Conservation (phyloP, 306 rosid species). For the Malus sieversii region DNA sequence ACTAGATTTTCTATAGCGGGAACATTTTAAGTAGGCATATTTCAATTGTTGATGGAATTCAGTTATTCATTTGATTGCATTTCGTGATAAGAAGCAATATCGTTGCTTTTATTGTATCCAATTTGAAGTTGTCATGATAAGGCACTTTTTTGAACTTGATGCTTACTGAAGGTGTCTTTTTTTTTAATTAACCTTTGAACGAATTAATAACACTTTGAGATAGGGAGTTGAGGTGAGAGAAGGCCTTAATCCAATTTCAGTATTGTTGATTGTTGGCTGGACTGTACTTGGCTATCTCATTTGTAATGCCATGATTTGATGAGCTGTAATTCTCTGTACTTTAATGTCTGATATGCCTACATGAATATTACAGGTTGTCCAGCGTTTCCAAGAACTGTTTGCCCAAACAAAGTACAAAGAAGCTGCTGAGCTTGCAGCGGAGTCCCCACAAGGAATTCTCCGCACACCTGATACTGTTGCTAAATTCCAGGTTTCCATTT, state of each 20-base stretch:
- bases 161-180: not conserved
- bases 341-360: conserved; percentile 6
- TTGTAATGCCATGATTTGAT: not conserved
- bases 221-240: not conserved
- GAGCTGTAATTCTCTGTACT: not conserved
- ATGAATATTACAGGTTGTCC: conserved; percentile 71
- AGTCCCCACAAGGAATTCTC: conserved; percentile 96
- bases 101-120: not conserved
- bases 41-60: not conserved
- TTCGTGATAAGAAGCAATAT: not conserved
- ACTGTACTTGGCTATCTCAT: not conserved
- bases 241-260: not conserved
- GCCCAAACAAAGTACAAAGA: conserved; percentile 99
- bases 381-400: conserved; percentile 96
- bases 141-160: not conserved
- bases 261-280: not conserved
- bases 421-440: conserved; percentile 99
- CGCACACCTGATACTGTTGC: conserved; percentile 98
- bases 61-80: not conserved
- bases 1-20: not conserved
- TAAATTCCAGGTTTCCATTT: conserved; percentile 77
- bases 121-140: not conserved
- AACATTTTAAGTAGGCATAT: not conserved
- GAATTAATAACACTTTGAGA: not conserved
- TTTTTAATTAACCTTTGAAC: not conserved